Evolutionary conservation across 139 green algal genomes (phyloP), one percentile per base, ranked within the genome.

Genomic region (Dunaliella primolecta): DNA sequence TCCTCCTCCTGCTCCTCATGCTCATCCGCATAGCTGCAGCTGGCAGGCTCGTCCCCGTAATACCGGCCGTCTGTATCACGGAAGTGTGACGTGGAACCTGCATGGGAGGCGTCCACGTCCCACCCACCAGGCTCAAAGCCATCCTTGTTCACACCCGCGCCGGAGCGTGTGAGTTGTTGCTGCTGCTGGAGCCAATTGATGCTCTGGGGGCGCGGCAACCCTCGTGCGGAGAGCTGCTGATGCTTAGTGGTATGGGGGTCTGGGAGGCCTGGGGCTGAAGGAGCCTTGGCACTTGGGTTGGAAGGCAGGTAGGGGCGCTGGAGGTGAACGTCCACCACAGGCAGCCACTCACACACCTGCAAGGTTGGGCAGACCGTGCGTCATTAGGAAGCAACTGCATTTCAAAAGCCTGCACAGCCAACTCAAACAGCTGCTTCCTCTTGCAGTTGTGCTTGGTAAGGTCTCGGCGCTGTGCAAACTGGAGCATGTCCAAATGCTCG

Each of bases 271-370:
- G n/a, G n/a, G n/a, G n/a, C n/a, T n/a, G n/a, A n/a, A n/a, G n/a
- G n/a, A n/a, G n/a, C n/a, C n/a, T n/a, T n/a, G n/a, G n/a, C n/a
- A n/a, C n/a, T n/a, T n/a, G n/a, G n/a, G n/a, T n/a, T n/a, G 11
- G 64, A 35, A 3, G 78, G 82, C 55, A 36, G 25, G 31, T 75
- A 56, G 83, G 72, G 35, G 34, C 31, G 33, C 2, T 74, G 1
- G 24, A 83, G 89, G 2, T 71, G 56, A 36, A 93, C 80, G 0
- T 85, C 80, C 25, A 94, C 84, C 1, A 90, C 29, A 21, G 93
- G 93, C 86, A 96, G 83, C 23, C 93, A 85, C 37, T 90, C 87
- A 37, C 86, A 89, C 15, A 93, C 88, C 84, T 86, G 78, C 82
- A 82, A 30, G 35, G 21, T 21, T 33, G 36, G 78, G 25, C 46